Evolutionary conservation across 495 filamentous ascomycete genomes (phyloP), one percentile per base, ranked within the genome.

Genomic region (Aspergillus ostianus): DNA sequence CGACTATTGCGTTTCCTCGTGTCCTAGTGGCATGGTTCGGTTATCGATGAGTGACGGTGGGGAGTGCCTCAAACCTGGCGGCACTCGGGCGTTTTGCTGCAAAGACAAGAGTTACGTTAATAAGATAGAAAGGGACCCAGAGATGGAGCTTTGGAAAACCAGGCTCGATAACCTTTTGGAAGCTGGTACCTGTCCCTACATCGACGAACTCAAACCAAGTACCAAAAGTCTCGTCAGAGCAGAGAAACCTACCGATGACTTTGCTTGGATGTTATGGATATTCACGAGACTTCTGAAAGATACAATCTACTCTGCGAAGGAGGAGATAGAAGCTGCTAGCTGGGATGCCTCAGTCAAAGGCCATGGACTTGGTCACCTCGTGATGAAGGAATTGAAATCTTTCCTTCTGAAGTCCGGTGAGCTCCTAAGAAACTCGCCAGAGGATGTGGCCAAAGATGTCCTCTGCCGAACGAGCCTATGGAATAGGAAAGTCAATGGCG

Each of bases 81-180:
- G 48, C 20, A 3, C 12, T 19, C 48, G 20, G n/a, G 48, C 48
- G 2, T 51, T 20, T 13, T 51, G 48, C 48, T 51, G 48, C 21
- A 26, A 51, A 3, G n/a, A 19, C n/a, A 51, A 19, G 12, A 8
- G 21, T 23, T 19, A 3, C 12, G n/a, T 51, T 13, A 18, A 13
- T 26, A 23, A 51, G 18, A 13, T 18, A 18, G 18, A 20, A 51
- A 4, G 6, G 48, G 21, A 51, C 20, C 48, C 48, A 26, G 48
- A 51, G 48, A 51, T 51, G 48, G 20, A 51, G 12, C 2, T 4
- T 13, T 51, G 48, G 48, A 51, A 51, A 51, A 23, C 18, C 48
- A 51, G 13, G 23, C 21, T 51, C 12, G 13, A 18, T 4, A 26
- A 18, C 12, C 23, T 20, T 26, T 6, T 51, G 48, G 48, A 51